Conservation (phyloP, 83 land plant species). For the Picea engelmannii region DNA sequence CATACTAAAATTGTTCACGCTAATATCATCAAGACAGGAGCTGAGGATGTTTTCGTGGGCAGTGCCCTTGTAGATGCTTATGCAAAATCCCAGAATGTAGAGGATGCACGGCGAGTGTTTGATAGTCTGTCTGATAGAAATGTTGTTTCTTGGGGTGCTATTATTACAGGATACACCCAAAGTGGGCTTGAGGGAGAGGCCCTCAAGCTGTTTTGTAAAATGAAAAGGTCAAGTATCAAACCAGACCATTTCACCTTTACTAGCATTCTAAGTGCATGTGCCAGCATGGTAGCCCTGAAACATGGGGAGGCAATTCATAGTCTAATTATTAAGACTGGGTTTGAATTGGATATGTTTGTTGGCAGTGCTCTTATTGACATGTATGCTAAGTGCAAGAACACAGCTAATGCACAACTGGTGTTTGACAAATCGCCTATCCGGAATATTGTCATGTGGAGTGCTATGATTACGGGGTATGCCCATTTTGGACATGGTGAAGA, state of each 20-base stretch:
- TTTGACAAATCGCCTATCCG: background rate
- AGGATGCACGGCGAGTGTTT: background rate
- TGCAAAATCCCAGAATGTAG: background rate
- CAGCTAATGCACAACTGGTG: background rate
- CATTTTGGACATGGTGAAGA: background rate
- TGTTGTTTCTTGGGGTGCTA: background rate
- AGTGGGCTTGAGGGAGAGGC: background rate
- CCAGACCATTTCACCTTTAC: conserved; percentile 4
- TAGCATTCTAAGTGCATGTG: background rate
- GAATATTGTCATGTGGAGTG: background rate
- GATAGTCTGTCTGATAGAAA: background rate
- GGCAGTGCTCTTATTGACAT: background rate
- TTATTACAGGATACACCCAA: background rate
- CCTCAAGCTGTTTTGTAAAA: background rate
- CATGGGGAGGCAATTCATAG: background rate
- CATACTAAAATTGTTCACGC: background rate
- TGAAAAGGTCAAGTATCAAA: background rate
- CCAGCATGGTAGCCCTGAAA: background rate
- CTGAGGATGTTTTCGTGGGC: background rate
- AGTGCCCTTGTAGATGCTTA: background rate
- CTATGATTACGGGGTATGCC: background rate
- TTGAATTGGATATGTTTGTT: background rate
- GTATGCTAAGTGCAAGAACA: background rate
- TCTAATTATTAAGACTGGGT: background rate
- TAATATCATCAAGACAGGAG: background rate